These are phyloP conservation scores for Protoeuglena noctilucae DNA, from an alignment of 139 green algal species.

Conservation along the genomic window DNA sequence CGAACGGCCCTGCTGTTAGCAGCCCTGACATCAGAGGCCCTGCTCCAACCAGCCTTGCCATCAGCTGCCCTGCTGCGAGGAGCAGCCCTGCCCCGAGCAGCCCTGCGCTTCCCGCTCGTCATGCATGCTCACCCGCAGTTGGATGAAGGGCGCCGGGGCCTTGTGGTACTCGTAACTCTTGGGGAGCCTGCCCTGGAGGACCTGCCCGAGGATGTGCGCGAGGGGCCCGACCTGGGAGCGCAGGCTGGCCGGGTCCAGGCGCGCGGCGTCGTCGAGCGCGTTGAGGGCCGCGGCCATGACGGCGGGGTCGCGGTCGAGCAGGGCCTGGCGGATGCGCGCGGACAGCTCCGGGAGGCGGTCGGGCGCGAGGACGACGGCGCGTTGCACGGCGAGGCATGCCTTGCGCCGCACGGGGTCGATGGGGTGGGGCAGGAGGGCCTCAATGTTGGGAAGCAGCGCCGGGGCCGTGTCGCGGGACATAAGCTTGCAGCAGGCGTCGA, in stretches of 20 bases:
- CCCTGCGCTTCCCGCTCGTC: too few species aligned
- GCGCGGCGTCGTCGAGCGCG: constrained; percentile 60
- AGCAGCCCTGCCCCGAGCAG: too few species aligned
- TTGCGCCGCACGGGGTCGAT: constrained; percentile 86
- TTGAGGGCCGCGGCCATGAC: constrained; percentile 90
- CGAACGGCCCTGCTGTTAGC: too few species aligned
- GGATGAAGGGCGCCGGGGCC: constrained; percentile 90
- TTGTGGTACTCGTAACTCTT: constrained; percentile 88
- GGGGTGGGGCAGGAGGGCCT: constrained; percentile 51
- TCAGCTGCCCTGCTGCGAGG: too few species aligned
- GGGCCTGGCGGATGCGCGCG: neutral
- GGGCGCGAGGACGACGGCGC: neutral
- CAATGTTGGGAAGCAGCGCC: constrained; percentile 35
- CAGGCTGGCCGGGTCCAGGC: constrained; percentile 21
- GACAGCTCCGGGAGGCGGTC: neutral
- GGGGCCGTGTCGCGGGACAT: constrained; percentile 68
- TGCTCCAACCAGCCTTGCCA: too few species aligned
- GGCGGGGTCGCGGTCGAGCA: constrained; percentile 53
- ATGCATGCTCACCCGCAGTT: constrained; percentile 52
- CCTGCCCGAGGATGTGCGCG: constrained; percentile 89
- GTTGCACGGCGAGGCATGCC: constrained; percentile 78
- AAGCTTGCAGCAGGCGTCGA: constrained; percentile 49
- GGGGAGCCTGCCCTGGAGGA: constrained; percentile 69
- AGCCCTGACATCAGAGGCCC: too few species aligned
- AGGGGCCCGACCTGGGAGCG: constrained; percentile 63